A percentile compares a stretch with the other conserved stretches of the same genome.
phyloP scores from a whole-genome alignment of 768 basidiomycete species.

The Serpula lacrymans region DNA sequence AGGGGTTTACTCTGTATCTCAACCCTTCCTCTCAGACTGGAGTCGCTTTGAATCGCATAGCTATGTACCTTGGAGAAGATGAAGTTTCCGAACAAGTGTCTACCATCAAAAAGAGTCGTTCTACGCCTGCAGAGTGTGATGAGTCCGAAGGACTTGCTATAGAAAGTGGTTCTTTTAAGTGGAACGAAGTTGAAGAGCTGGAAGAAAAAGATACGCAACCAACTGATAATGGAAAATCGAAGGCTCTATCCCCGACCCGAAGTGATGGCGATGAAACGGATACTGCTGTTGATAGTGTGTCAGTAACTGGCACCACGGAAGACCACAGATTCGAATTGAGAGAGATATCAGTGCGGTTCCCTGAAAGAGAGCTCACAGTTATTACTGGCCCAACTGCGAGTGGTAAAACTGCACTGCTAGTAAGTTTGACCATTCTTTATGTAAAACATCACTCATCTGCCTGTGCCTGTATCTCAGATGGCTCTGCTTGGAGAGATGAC shows the following conservation, averaged over 20 bases:
- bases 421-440: conserved; percentile 8
- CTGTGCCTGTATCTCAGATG: conserved; percentile 14
- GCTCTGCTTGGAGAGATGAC: conserved; percentile 40
- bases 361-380: conserved; percentile 42
- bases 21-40: conserved; percentile 34
- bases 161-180: conserved; percentile 50
- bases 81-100: conserved; percentile 62
- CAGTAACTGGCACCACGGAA: conserved; percentile 13
- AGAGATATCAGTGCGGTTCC: conserved; percentile 45
- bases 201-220: conserved; percentile 21
- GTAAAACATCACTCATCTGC: neutral
- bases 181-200: conserved; percentile 46
- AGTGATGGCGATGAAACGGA: conserved; percentile 8
- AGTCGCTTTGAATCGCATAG: conserved; percentile 59
- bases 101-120: conserved; percentile 40
- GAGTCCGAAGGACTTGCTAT: conserved; percentile 42
- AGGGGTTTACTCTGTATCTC: neutral
- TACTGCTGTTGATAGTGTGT: conserved; percentile 13
- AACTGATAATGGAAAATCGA: conserved; percentile 16
- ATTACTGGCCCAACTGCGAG: conserved; percentile 47
- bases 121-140: conserved; percentile 20
- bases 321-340: conserved; percentile 39
- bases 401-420: conserved; percentile 48
- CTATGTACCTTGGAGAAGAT: conserved; percentile 57
- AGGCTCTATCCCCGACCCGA: conserved; percentile 8